Evolutionary conservation across 441 rosid genomes (phyloP).

Genomic region (Erodium trifolium): DNA sequence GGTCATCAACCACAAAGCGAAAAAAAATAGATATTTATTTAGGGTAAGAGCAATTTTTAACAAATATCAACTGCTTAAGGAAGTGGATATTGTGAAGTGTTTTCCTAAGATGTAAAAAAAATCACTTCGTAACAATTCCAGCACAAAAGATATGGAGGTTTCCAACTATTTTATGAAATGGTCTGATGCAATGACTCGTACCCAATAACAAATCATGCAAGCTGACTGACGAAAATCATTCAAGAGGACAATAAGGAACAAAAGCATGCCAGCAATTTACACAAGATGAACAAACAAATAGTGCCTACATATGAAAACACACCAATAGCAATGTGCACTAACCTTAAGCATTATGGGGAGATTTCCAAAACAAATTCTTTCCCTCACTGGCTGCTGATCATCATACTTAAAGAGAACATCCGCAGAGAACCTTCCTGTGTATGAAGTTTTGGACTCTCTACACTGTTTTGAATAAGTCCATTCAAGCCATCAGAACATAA

Average conservation of each 20-base stretch:
- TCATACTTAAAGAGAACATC: slow-evolving; percentile 52
- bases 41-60: background rate
- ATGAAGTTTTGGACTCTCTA: slow-evolving; percentile 78
- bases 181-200: background rate
- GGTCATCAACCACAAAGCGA: background rate
- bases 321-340: slow-evolving; percentile 17
- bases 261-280: background rate
- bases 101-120: background rate
- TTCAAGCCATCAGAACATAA: slow-evolving; percentile 11
- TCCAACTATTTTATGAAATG: background rate
- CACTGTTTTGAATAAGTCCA: slow-evolving; percentile 37
- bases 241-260: background rate
- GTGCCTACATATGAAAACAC: background rate
- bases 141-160: slow-evolving; percentile 2
- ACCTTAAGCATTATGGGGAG: slow-evolving; percentile 91
- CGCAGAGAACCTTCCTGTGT: slow-evolving; percentile 56
- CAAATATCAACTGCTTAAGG: background rate
- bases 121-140: background rate
- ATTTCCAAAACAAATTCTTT: slow-evolving; percentile 61
- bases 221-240: background rate
- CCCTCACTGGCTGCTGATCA: slow-evolving; percentile 38
- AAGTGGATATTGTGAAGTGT: background rate
- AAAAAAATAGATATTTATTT: background rate
- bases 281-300: background rate
- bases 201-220: background rate